Evolutionary conservation across 2,329 filamentous ascomycete genomes (phyloP), one percentile per base, ranked within the genome.

Genomic region (Samsoniella hepiali): DNA sequence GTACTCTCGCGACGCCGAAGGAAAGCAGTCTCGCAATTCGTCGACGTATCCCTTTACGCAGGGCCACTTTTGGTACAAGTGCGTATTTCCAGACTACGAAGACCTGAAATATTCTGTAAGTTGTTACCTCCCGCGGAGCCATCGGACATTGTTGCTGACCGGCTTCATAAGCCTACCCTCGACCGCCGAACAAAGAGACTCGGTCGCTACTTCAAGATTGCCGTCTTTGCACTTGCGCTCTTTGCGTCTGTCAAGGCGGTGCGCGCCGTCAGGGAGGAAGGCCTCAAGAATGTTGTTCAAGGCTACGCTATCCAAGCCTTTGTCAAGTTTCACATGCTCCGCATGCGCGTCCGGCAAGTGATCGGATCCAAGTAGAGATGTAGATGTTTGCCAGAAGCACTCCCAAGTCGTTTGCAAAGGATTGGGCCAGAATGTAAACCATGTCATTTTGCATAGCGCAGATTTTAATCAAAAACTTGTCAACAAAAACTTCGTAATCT

Each of bases 31-130:
- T 45, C 76, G 73, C 73, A 78, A 79, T 55, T 67, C 69, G 17
- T 72, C 70, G 61, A 73, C 69, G 1, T 78, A 76, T 64, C 77
- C 77, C 1, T 75, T 71, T 64, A 72, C 68, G 2, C 76, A 78
- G 64, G 67, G 65, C 0, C 65, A 73, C 31, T 75, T 69, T 50
- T 78, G 75, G 76, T 77, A 73, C 51, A 67, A 67, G 6, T 72
- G 75, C 58, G 47, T 78, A 42, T 78, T 78, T 34, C 75, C 76
- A 0, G 63, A 58, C 3, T 76, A 71, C 66, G 56, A 59, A 3
- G 73, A 78, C 44, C 74, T 75, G 68, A 57, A 65, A 13, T 76
- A 71, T 50, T 71, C 67, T 27, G 75, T 77, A 64, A 67, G 75
- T 69, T 36, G 51, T 27, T 8, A 36, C 32, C 29, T 29, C 13